Base-by-base conservation (phyloP, 169 alveolate genomes). In the Cyclospora cayetanensis region DNA sequence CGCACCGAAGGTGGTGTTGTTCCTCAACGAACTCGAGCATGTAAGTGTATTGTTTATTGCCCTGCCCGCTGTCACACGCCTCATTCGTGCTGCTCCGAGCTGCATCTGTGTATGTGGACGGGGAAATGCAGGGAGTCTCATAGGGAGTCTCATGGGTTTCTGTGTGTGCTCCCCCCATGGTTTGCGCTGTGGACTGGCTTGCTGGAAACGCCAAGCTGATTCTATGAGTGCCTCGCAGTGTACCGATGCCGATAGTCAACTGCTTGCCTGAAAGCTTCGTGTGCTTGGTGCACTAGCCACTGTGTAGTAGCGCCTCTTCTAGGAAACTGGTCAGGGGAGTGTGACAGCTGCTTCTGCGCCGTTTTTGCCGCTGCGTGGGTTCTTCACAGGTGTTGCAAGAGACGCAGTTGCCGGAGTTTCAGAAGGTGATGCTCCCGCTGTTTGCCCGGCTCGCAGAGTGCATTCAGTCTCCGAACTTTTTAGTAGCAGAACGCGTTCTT, bases 1-100 rank as follows among this genome's bases (percentile, higher is more conserved):
- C 94, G 96, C 99, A 53, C 97, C 97, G 41, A 98, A 98, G 92
- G 99, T 98, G 95, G 96, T 98, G 4, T 96, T 98, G 65, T 98
- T 98, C 95, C 96, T 99, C 89, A 96, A 97, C 92, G 99, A 99
- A 93, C 94, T 99, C 79, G 98, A 98, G 93, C 99, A 98, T 94
- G 99, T 98, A 22, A 77, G 90, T 53, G 25, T 12, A 11, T n/a
- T n/a, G n/a, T n/a, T n/a, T n/a, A n/a, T n/a, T n/a, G n/a, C n/a
- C n/a, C n/a, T n/a, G n/a, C n/a, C n/a, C n/a, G n/a, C n/a, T n/a
- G n/a, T n/a, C n/a, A n/a, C n/a, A n/a, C n/a, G n/a, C n/a, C n/a
- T n/a, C n/a, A n/a, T n/a, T n/a, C n/a, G n/a, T n/a, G n/a, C n/a
- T n/a, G n/a, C n/a, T n/a, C n/a, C n/a, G n/a, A n/a, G n/a, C n/a